Conservation (phyloP, 106 monocot species). For the Alisma plantagoaquatica region DNA sequence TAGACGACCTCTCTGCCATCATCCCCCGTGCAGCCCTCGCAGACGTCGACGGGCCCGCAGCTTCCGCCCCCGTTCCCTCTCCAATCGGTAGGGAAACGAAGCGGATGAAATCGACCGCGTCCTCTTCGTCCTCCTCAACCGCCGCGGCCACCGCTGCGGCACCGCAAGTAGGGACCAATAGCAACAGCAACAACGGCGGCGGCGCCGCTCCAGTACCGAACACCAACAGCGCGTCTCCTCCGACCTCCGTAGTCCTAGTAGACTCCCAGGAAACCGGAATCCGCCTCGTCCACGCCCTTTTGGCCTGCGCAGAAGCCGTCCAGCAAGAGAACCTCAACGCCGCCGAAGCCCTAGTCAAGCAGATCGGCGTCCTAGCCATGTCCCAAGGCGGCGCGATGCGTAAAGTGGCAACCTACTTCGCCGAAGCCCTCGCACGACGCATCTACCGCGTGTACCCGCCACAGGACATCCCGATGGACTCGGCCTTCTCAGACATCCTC, state of each 20-base stretch:
- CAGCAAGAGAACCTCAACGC: slow-evolving; percentile 60
- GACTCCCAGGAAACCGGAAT: slow-evolving; percentile 83
- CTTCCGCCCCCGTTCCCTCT: no score
- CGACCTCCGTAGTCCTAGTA: slow-evolving; percentile 23
- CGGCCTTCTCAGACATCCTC: slow-evolving; percentile 48
- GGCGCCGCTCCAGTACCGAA: no score
- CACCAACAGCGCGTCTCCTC: no score
- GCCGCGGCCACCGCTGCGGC: slow-evolving; percentile 1
- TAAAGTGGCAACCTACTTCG: slow-evolving; percentile 87
- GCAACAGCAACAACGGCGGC: no score
- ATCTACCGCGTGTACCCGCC: slow-evolving; percentile 43
- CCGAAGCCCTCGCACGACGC: slow-evolving; percentile 58
- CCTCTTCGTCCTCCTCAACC: slow-evolving; percentile 34
- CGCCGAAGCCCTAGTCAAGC: slow-evolving; percentile 62
- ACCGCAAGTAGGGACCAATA: no score
- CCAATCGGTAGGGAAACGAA: no score
- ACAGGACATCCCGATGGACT: slow-evolving; percentile 18
- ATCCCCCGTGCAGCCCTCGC: slow-evolving; percentile 1
- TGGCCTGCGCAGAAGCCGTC: slow-evolving; percentile 82
- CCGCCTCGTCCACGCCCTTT: slow-evolving; percentile 63
- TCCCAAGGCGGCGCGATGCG: slow-evolving; percentile 85
- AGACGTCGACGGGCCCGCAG: no score
- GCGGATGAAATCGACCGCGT: no score
- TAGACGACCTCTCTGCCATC: slow-evolving; percentile 26
- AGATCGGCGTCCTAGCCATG: slow-evolving; percentile 49